Conservation (phyloP, 2,329 filamentous ascomycete genomes). For the Trichophyton simii region DNA sequence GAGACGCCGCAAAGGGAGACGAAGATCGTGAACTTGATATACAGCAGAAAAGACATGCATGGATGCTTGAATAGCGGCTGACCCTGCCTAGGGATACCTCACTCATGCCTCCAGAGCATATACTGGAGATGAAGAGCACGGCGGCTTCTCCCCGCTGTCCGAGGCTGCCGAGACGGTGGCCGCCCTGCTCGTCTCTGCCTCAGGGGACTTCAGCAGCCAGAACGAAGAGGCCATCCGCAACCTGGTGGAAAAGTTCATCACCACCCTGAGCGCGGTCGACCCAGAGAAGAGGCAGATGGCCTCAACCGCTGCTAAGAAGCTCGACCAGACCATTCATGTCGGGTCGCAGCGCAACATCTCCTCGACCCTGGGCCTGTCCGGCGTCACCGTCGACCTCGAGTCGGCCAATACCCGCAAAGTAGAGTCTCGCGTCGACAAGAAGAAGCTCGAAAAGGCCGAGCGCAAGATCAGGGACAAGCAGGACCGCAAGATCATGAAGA, state of each 20-base stretch:
- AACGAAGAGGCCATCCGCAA: constrained; percentile 68
- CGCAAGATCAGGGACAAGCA: constrained; percentile 96
- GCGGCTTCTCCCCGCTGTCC: constrained; percentile 60
- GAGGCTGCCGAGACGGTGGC: constrained; percentile 77
- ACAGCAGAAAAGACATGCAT: not conserved
- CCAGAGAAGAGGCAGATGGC: constrained; percentile 57
- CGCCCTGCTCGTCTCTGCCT: constrained; percentile 86
- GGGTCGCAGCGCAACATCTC: constrained; percentile 91
- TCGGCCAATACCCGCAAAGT: constrained; percentile 87
- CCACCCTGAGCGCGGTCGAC: constrained; percentile 58
- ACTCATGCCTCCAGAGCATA: constrained; percentile 82
- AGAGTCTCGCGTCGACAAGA: constrained; percentile 92
- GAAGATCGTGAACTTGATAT: not conserved
- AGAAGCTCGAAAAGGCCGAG: constrained; percentile 98
- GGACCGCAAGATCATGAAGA: constrained; percentile 97
- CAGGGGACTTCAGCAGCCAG: constrained; percentile 60
- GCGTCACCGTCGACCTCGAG: constrained; percentile 77
- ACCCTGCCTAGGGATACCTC: constrained; percentile 58
- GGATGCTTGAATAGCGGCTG: not conserved
- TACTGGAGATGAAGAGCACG: constrained; percentile 57
- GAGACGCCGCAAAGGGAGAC: not conserved
- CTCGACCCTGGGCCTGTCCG: constrained; percentile 78
- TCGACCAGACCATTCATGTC: constrained; percentile 92
- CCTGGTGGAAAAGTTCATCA: constrained; percentile 81
- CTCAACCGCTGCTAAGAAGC: constrained; percentile 58